Conservation (phyloP, 495 filamentous ascomycete species). For the Penicillium samsonianum region DNA sequence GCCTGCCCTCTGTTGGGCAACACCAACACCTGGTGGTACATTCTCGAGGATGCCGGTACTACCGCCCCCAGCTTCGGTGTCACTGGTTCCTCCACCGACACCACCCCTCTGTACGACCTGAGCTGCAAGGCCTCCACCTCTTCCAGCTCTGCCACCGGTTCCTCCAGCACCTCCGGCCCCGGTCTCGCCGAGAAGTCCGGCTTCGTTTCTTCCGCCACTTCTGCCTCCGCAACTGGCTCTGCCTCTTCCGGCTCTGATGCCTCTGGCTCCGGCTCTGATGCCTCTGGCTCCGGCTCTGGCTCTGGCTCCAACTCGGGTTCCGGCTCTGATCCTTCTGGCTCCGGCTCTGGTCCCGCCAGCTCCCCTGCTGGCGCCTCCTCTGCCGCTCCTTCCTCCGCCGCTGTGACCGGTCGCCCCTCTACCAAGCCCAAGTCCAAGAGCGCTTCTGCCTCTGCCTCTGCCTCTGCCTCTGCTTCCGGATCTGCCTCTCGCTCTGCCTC, state of each 20-base stretch:
- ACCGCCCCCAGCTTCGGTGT: conserved; percentile 69
- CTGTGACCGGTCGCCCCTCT: conserved; percentile 17
- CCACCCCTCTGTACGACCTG: conserved; percentile 64
- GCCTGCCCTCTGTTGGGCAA: conserved; percentile 70
- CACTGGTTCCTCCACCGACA: conserved; percentile 53
- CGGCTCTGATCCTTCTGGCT: too few relatives aligned
- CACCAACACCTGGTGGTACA: conserved; percentile 75
- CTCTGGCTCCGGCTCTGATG: conserved; percentile 19
- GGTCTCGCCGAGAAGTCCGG: conserved; percentile 14
- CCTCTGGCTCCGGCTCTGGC: conserved; percentile 20
- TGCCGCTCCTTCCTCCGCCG: conserved; percentile 6
- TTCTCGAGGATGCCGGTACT: conserved; percentile 64
- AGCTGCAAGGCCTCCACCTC: conserved; percentile 49
- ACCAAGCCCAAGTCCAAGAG: conserved; percentile 17
- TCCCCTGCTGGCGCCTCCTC: conserved; percentile 19
- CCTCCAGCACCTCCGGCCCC: conserved; percentile 23
- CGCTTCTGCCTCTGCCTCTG: conserved; percentile 14
- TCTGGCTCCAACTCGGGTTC: conserved; percentile 11
- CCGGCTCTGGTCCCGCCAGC: conserved; percentile 7
- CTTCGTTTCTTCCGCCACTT: conserved; percentile 10
- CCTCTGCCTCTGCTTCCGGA: conserved; percentile 9
- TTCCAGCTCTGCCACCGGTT: conserved; percentile 22
- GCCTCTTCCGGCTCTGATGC: conserved; percentile 20
- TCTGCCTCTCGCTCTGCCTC: background rate
- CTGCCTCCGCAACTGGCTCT: conserved; percentile 15